phyloP scores from a whole-genome alignment of 2,329 filamentous ascomycete species.

The Nemania sp. region DNA sequence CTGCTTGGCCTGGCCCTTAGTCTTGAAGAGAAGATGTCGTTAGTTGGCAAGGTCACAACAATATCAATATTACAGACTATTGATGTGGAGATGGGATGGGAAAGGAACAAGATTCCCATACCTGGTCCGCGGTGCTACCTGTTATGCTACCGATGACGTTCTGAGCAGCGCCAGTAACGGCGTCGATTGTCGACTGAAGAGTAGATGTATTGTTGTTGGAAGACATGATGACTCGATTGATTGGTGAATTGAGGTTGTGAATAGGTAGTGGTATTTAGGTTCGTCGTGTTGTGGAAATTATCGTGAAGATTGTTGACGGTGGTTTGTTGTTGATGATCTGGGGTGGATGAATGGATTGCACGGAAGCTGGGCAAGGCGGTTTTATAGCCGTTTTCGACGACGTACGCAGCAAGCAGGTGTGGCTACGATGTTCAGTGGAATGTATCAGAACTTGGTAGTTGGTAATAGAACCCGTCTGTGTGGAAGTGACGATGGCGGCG shows the following conservation, averaged over 20 bases:
- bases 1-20: conserved; percentile 67
- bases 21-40: conserved; percentile 41
- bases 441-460: neutral
- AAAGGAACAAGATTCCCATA: no score
- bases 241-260: neutral
- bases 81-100: neutral
- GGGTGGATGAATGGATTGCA: neutral
- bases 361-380: neutral
- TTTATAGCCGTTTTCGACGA: conserved; percentile 14
- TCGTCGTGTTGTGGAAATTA: neutral
- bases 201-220: conserved; percentile 66
- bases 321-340: conserved; percentile 1
- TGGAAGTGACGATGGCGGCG: conserved; percentile 26
- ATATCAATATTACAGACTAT: no score
- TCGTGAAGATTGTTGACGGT: neutral
- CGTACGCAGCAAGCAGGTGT: neutral
- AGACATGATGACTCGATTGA: conserved; percentile 43
- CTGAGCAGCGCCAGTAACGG: conserved; percentile 73
- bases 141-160: conserved; percentile 73
- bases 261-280: conserved; percentile 1
- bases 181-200: conserved; percentile 76
- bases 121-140: conserved; percentile 71
- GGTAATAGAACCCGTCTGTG: conserved; percentile 16
- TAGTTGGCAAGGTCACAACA: neutral
- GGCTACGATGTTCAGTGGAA: neutral